These are phyloP conservation scores for Arthrinium phaeospermum DNA, from an alignment of 2,329 filamentous ascomycete genomes.

Conservation along the genomic window DNA sequence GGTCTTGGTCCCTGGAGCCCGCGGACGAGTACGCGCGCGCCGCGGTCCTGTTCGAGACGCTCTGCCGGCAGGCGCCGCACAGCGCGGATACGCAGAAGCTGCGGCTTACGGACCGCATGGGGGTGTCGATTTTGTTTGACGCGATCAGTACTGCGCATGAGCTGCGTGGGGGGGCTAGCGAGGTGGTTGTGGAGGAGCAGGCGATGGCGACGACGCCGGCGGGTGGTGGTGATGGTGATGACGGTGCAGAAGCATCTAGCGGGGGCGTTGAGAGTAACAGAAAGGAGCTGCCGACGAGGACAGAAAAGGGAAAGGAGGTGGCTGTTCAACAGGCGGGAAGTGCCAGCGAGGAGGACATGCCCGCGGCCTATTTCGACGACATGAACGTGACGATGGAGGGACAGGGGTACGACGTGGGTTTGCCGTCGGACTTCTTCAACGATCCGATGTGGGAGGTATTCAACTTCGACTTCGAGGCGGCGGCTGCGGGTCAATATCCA, in stretches of 20 bases:
- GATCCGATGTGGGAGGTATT: slow-evolving; percentile 35
- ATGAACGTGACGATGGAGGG: slow-evolving; percentile 19
- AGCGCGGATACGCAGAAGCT: slow-evolving; percentile 28
- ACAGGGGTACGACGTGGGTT: slow-evolving; percentile 6
- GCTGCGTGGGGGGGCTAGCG: slow-evolving; percentile 27
- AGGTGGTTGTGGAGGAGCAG: not conserved
- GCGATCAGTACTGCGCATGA: slow-evolving; percentile 29
- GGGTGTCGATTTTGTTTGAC: slow-evolving; percentile 33
- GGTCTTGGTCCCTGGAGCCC: slow-evolving; percentile 27
- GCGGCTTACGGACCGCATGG: slow-evolving; percentile 32
- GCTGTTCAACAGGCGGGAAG: not conserved
- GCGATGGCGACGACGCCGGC: too few relatives aligned
- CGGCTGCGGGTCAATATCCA: slow-evolving; percentile 15
- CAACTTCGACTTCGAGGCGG: slow-evolving; percentile 24
- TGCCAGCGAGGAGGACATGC: not conserved
- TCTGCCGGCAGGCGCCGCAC: slow-evolving; percentile 31
- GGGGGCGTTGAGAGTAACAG: too few relatives aligned
- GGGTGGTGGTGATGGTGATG: not conserved
- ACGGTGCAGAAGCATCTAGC: not conserved
- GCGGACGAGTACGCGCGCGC: slow-evolving; percentile 34
- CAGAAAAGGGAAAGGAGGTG: not conserved
- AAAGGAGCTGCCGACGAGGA: not conserved
- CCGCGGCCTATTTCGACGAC: not conserved
- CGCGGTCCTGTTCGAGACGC: slow-evolving; percentile 35
- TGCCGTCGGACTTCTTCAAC: slow-evolving; percentile 30